These are phyloP conservation scores for Aurifilum marmelostoma DNA, from an alignment of 2,329 filamentous ascomycete genomes.

Conservation along the genomic window DNA sequence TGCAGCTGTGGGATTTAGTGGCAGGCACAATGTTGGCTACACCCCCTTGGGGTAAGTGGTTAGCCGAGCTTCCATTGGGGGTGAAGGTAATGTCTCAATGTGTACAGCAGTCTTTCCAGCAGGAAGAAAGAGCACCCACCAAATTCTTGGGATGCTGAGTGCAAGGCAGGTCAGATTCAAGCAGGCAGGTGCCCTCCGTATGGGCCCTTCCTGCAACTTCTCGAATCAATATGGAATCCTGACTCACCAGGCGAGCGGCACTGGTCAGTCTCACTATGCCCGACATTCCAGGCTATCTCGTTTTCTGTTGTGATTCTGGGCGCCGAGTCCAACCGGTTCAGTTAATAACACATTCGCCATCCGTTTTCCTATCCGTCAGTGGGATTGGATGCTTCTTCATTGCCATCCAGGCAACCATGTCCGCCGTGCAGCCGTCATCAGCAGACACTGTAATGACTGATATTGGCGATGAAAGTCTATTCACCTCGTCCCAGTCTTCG, in stretches of 20 bases:
- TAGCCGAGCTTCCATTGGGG: neutral
- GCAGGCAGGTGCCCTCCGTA: neutral
- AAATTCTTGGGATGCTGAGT: neutral
- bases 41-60: neutral
- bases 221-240: neutral
- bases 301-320: neutral
- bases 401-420: neutral
- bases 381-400: no score
- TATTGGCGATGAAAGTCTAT: neutral
- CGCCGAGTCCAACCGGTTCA: neutral
- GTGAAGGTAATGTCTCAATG: neutral
- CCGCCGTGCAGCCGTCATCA: neutral
- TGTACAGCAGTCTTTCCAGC: neutral
- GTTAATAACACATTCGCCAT: neutral
- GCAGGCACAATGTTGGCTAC: neutral
- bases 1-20: neutral
- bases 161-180: no score
- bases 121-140: neutral
- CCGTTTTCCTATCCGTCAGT: neutral
- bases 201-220: neutral
- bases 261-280: neutral
- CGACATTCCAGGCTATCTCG: neutral
- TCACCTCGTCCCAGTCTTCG: constrained; percentile 10
- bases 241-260: neutral
- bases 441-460: neutral